phyloP scores from a whole-genome alignment of 129 eudicot genomes.

The Pseudognaphalium luteoalbum region DNA sequence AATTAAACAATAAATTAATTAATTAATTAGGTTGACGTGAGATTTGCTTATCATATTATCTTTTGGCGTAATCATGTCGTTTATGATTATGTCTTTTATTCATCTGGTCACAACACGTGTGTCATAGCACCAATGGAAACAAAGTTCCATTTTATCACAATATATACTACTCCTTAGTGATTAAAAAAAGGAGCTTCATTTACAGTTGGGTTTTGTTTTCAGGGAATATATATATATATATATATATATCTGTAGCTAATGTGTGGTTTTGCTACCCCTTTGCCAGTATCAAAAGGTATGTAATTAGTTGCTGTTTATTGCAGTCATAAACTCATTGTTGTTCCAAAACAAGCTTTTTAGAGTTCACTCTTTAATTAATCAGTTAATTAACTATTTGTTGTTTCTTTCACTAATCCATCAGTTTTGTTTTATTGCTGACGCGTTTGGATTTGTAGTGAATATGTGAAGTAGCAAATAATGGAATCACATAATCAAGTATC shows the following conservation, averaged over 20 bases:
- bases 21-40: conserved; percentile 10
- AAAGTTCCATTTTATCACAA: background rate
- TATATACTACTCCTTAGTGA: background rate
- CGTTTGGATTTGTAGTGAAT: background rate
- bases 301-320: background rate
- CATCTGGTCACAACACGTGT: conserved; percentile 4
- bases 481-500: background rate
- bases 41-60: conserved; percentile 13
- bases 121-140: conserved; percentile 5
- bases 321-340: conserved; percentile 20
- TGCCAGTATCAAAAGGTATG: conserved; percentile 23
- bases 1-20: no score
- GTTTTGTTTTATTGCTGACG: background rate
- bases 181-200: conserved; percentile 19
- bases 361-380: background rate
- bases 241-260: no score
- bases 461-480: background rate
- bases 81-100: conserved; percentile 16
- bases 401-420: background rate
- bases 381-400: background rate
- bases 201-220: conserved; percentile 20
- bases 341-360: conserved; percentile 10
- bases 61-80: conserved; percentile 7
- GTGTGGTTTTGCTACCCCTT: conserved; percentile 34
- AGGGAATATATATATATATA: conserved; percentile 1